Evolutionary conservation across 345 rosid genomes (phyloP).

Genomic region (Syzygium grande): DNA sequence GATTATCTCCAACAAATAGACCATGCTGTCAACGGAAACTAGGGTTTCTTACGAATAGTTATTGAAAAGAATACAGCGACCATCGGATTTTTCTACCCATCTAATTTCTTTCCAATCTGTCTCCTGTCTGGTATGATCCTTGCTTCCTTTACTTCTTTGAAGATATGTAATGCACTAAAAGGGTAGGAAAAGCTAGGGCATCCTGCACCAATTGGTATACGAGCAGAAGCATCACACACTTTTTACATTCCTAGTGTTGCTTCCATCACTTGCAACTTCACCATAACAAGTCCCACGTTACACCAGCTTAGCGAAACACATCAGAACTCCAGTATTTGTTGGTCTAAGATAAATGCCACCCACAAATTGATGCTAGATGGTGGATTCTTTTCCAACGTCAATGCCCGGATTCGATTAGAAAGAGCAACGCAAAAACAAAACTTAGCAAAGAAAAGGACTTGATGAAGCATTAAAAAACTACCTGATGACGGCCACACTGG

Average conservation of each 20-base stretch:
- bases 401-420: neutral
- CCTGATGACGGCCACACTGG: constrained; percentile 88
- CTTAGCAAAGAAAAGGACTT: neutral
- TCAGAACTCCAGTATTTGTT: neutral
- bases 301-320: neutral
- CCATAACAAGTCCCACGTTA: neutral
- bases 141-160: neutral
- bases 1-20: neutral
- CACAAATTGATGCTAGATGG: neutral
- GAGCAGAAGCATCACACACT: neutral
- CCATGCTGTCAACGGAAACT: neutral
- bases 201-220: neutral
- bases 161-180: neutral
- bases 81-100: neutral
- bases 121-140: neutral
- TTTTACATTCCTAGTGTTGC: neutral
- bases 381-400: neutral
- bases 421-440: neutral
- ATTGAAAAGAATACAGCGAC: neutral
- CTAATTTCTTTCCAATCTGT: neutral
- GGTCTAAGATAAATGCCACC: neutral
- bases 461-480: constrained; percentile 1
- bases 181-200: neutral
- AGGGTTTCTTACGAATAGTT: neutral
- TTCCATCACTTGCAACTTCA: neutral